Evolutionary conservation across 2,329 filamentous ascomycete species (phyloP), one percentile per base, ranked within the genome.

Genomic region (Neoarthrinium moseri): DNA sequence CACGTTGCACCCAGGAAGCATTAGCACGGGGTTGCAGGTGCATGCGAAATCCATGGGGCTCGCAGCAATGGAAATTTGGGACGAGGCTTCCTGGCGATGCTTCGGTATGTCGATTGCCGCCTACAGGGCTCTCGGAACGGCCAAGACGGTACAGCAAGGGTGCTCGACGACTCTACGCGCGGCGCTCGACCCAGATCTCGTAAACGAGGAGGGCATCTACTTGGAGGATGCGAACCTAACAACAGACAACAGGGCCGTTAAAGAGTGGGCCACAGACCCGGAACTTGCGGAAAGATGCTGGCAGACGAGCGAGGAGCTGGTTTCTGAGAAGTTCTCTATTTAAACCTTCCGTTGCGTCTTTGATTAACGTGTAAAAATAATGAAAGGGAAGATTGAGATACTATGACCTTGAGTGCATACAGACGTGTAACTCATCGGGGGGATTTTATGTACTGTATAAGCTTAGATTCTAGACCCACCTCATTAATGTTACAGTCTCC

Each of bases 91-190:
- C 20, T 43, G 27, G 47, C 58, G 54, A 47, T 47, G 54, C 49
- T 58, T 59, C 44, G 60, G 55, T 27, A 56, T 46, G 17, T 54
- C 52, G 35, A 55, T 56, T 21, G 63, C 47, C 32, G 56, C 58
- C 21, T 32, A 46, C 7, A 26, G 47, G 7, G 32, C 13, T 7
- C 17, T 29, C 2, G 38, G 51, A 21, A 50, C 55, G 11, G 23
- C 37, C 43, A 73, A 69, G 55, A 63, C 58, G 12, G 49, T 65
- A 24, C 66, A 71, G 52, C 65, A 73, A 54, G 71, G 71, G 5
- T 65, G 64, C 43, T 61, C 67, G 8, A 73, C 71, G 1, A 67
- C 62, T 23, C 53, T 75, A 10, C 64, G 68, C 13, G 70, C 72
- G 6, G 71, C 68, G 6, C 60, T 75, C 24, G 71, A 73, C 52